Conservation (phyloP, 257 asterid genomes). For the Solanum gracilifrons region DNA sequence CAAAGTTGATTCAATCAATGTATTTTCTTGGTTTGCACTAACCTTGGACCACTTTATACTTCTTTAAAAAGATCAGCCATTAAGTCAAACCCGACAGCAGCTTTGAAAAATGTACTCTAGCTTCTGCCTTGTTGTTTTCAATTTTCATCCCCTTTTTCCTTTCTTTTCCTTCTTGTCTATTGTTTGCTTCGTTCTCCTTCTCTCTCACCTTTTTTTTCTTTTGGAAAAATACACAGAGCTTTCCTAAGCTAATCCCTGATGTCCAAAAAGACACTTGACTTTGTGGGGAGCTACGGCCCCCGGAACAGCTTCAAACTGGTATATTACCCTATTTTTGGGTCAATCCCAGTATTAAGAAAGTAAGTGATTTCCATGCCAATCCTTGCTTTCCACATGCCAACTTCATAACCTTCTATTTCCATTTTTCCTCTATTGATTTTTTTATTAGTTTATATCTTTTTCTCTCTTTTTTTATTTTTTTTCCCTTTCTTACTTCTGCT, state of each 20-base stretch:
- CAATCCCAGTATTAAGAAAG: background rate
- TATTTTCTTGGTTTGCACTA: background rate
- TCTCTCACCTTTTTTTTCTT: background rate
- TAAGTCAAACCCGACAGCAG: background rate
- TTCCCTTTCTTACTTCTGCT: background rate
- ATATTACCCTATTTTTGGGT: background rate
- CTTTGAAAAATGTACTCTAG: background rate
- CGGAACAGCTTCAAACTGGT: background rate
- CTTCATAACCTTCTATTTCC: background rate
- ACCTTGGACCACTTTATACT: background rate
- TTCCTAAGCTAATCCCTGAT: background rate
- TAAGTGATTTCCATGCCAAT: background rate
- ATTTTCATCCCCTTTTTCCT: background rate
- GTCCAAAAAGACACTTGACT: background rate
- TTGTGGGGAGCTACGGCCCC: background rate
- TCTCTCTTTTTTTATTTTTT: background rate
- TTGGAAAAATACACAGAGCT: background rate
- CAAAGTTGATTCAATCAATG: background rate
- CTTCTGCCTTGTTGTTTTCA: background rate
- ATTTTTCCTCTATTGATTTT: background rate
- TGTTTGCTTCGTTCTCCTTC: background rate
- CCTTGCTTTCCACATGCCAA: background rate
- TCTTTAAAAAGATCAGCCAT: background rate
- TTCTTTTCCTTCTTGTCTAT: background rate
- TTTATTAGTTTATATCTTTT: background rate